Evolutionary conservation across 208 protist species (phyloP).

Genomic region (Leishmania martiniquensis): DNA sequence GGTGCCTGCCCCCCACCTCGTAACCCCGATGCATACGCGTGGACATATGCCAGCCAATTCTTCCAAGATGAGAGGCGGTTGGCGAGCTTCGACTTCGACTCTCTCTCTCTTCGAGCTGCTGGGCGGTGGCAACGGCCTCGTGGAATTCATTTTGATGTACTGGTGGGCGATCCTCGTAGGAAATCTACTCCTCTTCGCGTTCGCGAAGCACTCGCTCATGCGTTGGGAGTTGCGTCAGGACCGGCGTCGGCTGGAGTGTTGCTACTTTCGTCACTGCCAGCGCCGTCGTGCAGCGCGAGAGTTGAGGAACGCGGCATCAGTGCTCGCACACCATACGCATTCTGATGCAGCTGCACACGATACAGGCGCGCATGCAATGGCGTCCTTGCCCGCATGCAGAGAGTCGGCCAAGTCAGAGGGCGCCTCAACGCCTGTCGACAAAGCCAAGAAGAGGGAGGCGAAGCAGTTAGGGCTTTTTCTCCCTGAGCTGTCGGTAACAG

Average conservation of each 20-base stretch:
- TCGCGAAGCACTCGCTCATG: constrained; percentile 23
- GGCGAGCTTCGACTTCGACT: background rate
- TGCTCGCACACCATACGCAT: no score
- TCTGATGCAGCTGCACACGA: background rate
- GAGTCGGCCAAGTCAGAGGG: background rate
- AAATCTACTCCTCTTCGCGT: constrained; percentile 17
- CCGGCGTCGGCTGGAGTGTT: constrained; percentile 20
- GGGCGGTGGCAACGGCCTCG: background rate
- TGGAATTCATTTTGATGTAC: constrained; percentile 21
- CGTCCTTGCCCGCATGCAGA: background rate
- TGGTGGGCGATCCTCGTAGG: constrained; percentile 23
- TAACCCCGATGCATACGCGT: background rate
- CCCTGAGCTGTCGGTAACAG: background rate
- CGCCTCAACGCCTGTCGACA: background rate
- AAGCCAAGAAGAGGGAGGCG: background rate
- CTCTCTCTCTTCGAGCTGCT: background rate
- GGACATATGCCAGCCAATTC: no score
- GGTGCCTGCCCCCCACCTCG: background rate
- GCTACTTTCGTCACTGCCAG: constrained; percentile 22
- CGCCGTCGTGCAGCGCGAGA: constrained; percentile 2
- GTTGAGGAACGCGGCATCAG: background rate
- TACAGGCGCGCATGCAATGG: background rate
- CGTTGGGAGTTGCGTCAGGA: constrained; percentile 33
- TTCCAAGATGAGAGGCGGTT: background rate
- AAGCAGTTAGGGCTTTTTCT: background rate